phyloP scores from a whole-genome alignment of 768 basidiomycete genomes.

The Clathrus columnatus region DNA sequence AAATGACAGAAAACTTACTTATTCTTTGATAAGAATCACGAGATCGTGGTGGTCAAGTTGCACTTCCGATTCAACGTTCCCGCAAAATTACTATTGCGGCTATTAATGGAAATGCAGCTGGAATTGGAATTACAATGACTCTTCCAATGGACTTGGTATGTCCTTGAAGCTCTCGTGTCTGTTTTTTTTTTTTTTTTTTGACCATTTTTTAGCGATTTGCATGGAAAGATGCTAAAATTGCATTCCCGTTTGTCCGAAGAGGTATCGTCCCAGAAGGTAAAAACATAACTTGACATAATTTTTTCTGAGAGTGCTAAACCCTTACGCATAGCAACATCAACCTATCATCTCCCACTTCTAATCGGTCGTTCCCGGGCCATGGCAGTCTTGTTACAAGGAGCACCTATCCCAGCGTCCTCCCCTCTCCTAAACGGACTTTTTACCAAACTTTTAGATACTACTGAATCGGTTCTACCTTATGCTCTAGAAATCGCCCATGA shows the following conservation, averaged over 20 bases:
- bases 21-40: slow-evolving; percentile 27
- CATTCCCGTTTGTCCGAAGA: slow-evolving; percentile 42
- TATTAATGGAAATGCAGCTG: slow-evolving; percentile 42
- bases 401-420: slow-evolving; percentile 35
- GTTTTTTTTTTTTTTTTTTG: too few relatives aligned
- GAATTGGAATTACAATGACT: slow-evolving; percentile 4
- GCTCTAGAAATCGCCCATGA: slow-evolving; percentile 45
- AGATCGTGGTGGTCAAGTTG: slow-evolving; percentile 39
- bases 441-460: slow-evolving; percentile 36
- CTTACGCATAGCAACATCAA: slow-evolving; percentile 24
- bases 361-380: slow-evolving; percentile 43
- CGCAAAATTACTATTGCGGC: slow-evolving; percentile 47
- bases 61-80: slow-evolving; percentile 41
- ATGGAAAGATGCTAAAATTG: slow-evolving; percentile 41
- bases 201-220: slow-evolving; percentile 33
- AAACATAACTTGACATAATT: not conserved
- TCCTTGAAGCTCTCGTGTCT: too few relatives aligned
- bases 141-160: slow-evolving; percentile 5
- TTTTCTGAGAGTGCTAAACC: too few relatives aligned
- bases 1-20: too few relatives aligned
- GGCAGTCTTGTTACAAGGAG: slow-evolving; percentile 34
- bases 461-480: slow-evolving; percentile 44
- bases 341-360: slow-evolving; percentile 46
- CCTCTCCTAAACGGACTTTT: slow-evolving; percentile 37
- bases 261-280: slow-evolving; percentile 42